Conservation (phyloP, 139 green algal genomes). For the Diplosphaera chodatii region DNA sequence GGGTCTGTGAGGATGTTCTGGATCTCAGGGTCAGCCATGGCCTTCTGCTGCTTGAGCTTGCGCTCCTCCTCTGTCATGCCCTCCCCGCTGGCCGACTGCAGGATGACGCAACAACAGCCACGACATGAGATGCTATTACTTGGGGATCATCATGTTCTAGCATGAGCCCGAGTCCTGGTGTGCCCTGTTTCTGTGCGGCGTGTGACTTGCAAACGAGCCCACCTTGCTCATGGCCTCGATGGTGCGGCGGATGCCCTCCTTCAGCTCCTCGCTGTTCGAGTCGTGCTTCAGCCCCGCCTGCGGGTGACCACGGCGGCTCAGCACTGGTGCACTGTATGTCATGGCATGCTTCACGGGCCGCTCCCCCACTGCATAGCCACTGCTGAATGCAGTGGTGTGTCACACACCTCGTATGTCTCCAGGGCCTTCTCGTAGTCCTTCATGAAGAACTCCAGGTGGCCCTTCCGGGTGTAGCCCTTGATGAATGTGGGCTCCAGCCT, state of each 20-base stretch:
- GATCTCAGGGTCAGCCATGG: conserved; percentile 92
- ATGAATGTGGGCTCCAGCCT: conserved; percentile 83
- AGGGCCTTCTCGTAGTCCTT: conserved; percentile 56
- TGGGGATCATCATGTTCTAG: too few relatives aligned
- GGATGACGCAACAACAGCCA: too few relatives aligned
- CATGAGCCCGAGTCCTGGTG: too few relatives aligned
- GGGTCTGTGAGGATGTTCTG: conserved; percentile 93
- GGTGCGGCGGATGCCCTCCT: conserved; percentile 80
- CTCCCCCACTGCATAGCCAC: too few relatives aligned
- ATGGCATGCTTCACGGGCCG: too few relatives aligned
- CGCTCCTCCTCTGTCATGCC: conserved; percentile 75
- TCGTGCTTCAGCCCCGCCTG: conserved; percentile 77
- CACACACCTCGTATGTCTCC: conserved; percentile 15
- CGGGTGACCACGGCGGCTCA: too few relatives aligned
- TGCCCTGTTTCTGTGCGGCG: too few relatives aligned
- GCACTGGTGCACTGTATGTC: too few relatives aligned
- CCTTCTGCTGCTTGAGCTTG: conserved; percentile 76
- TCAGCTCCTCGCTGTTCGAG: conserved; percentile 86
- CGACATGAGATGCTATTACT: too few relatives aligned
- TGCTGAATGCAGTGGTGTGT: not conserved
- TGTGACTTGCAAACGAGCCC: too few relatives aligned
- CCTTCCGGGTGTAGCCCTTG: conserved; percentile 87
- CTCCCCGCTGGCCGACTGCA: too few relatives aligned
- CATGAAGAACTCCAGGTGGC: conserved; percentile 93
- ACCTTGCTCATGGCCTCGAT: conserved; percentile 67